phyloP scores from a whole-genome alignment of 164 flowering plant species.

The Vitis cinerea region DNA sequence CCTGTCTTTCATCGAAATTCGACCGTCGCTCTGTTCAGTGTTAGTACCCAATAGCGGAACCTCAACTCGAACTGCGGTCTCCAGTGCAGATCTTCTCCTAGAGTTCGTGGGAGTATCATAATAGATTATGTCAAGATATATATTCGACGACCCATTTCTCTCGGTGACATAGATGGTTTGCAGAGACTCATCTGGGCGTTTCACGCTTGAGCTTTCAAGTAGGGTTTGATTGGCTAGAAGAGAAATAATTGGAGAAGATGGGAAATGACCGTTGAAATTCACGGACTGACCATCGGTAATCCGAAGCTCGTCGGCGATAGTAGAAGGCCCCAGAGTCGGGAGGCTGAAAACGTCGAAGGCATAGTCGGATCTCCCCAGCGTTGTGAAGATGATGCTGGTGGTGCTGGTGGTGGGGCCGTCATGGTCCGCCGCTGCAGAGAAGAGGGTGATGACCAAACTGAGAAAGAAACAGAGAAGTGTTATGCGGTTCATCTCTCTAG shows the following conservation, averaged over 20 bases:
- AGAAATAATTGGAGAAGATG: conserved; percentile 29
- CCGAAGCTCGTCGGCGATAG: conserved; percentile 31
- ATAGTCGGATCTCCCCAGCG: conserved; percentile 57
- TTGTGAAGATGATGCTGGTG: conserved; percentile 55
- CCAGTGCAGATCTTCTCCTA: conserved; percentile 35
- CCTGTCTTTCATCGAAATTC: conserved; percentile 63
- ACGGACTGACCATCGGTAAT: conserved; percentile 69
- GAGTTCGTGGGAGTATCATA: conserved; percentile 1
- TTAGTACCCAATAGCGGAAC: conserved; percentile 31
- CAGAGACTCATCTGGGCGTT: conserved; percentile 5
- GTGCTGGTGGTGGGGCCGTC: conserved; percentile 13
- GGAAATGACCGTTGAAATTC: conserved; percentile 82
- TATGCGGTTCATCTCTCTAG: conserved; percentile 4
- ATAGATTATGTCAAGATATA: conserved; percentile 46
- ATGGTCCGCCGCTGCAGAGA: conserved; percentile 13
- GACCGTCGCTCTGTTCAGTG: background rate
- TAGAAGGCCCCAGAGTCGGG: conserved; percentile 19
- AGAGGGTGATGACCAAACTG: background rate
- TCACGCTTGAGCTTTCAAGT: background rate
- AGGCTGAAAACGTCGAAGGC: conserved; percentile 70
- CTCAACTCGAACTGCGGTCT: conserved; percentile 28
- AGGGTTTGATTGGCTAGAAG: conserved; percentile 19
- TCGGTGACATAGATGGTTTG: conserved; percentile 65
- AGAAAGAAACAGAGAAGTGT: conserved; percentile 1
- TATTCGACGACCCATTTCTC: conserved; percentile 47